Base-by-base conservation (phyloP, 2,329 filamentous ascomycete genomes). In the Amauroascus verrucosus region DNA sequence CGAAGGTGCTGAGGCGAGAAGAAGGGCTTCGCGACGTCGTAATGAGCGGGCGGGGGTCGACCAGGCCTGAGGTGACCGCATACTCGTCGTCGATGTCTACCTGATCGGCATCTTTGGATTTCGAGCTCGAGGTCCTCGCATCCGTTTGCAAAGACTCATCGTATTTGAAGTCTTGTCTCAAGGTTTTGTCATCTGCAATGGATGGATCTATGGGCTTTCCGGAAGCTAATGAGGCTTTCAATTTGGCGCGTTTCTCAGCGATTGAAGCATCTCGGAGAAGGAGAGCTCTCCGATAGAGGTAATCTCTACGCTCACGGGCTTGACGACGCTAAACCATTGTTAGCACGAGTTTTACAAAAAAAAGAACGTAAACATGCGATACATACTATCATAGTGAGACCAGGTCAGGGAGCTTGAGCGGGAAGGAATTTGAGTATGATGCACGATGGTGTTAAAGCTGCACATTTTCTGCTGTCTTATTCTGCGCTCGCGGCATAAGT, bases 81-180 rank as follows among this genome's bases (percentile, higher is more conserved):
- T 96, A 97, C 72, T 97, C 91, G 63, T 96, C 91, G 48, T 94
- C 83, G 43, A 97, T 82, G 33, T 91, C 90, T 28, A 66, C 84
- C 78, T 94, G 77, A 56, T 89, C 84, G 16, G 84, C 81, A 65
- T 95, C 95, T 67, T 96, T 89, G 64, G 95, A 88, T 20, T 68
- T 62, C 45, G 65, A 63, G 40, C 63, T 62, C 72, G 16, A 88
- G 48, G 35, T 14, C 13, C 44, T 35, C 14, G 48, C 16, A 71
- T 56, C 48, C 49, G 85, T 80, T 54, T 88, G 77, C 22, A 81
- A 75, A 3, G 88, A 87, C 70, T 96, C 91, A 66, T 98, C 93
- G 67, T 91, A 98, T 65, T 90, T 89, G 72, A 86, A 96, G 67
- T 97, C 88, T 65, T 87, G 84, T 41, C 90, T 81, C 53, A 98